Percentiles rank a stretch among this genome's conserved stretches.
Conservation (phyloP, 129 eudicot species). For the Sambucus nigra region DNA sequence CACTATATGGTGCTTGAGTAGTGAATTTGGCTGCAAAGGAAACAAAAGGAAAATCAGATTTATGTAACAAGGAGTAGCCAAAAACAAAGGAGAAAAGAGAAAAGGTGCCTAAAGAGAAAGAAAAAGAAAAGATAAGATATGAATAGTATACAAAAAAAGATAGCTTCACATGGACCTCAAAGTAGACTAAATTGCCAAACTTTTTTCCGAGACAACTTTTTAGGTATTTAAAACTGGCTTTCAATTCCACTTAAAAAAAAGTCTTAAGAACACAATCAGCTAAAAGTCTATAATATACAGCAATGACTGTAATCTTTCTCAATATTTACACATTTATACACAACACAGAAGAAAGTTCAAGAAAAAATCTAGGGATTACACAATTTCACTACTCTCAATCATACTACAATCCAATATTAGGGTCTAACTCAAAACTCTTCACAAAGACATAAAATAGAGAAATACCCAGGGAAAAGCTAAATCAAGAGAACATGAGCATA, state of each 20-base stretch:
- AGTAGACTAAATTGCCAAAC: slow-evolving; percentile 13
- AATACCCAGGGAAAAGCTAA: not conserved
- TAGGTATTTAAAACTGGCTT: not conserved
- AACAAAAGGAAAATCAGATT: not conserved
- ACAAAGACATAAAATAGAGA: not conserved
- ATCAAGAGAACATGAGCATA: not conserved
- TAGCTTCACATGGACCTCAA: slow-evolving; percentile 19
- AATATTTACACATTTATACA: not conserved
- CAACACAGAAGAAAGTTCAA: not conserved
- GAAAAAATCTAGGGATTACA: not conserved
- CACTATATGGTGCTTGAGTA: not conserved
- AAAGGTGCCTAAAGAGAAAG: slow-evolving; percentile 8
- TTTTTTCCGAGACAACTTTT: not conserved
- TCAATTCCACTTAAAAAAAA: not conserved
- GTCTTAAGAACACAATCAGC: not conserved
- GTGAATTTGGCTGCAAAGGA: slow-evolving; percentile 11
- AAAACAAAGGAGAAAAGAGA: slow-evolving; percentile 9
- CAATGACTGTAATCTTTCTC: not conserved
- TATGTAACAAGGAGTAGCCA: not conserved
- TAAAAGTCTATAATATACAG: not conserved
- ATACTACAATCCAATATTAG: not conserved
- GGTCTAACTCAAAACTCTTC: not conserved
- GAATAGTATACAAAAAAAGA: slow-evolving; percentile 4
- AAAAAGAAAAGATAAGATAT: slow-evolving; percentile 10
- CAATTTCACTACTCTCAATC: too few relatives aligned